A percentile compares a stretch with the other conserved stretches of the same genome.
Conservation (phyloP, 176 grass and related monocot genomes). For the Alopecurus myosuroides region DNA sequence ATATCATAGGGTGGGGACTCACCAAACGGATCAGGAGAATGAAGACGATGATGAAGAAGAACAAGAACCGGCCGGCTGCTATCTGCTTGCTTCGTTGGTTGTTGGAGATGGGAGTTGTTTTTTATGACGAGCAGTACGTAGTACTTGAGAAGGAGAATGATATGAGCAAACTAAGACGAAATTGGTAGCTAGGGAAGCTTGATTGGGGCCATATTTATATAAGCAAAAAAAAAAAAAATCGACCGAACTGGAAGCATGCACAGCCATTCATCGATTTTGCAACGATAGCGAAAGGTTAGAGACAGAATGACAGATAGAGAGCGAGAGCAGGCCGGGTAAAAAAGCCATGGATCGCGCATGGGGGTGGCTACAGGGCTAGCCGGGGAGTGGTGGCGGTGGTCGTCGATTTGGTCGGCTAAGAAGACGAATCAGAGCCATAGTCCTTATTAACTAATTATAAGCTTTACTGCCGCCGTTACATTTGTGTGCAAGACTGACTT, state of each 20-base stretch:
- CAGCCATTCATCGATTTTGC: neutral
- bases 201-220: slow-evolving; percentile 32
- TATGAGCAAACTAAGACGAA: slow-evolving; percentile 6
- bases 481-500: slow-evolving; percentile 28
- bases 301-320: too few relatives aligned
- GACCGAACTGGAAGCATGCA: slow-evolving; percentile 7
- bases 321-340: neutral
- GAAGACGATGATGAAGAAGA: too few relatives aligned
- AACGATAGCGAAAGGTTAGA: slow-evolving; percentile 3
- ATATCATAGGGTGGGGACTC: neutral
- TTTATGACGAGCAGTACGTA: neutral
- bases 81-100: neutral
- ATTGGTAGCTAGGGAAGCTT: slow-evolving; percentile 19
- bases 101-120: neutral
- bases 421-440: neutral
- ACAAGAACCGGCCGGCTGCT: too few relatives aligned
- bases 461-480: slow-evolving; percentile 48
- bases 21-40: neutral
- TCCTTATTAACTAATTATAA: too few relatives aligned
- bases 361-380: neutral
- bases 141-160: neutral
- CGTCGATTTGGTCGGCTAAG: slow-evolving; percentile 51
- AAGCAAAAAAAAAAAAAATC: neutral
- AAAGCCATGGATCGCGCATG: slow-evolving; percentile 29
- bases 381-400: neutral